These are phyloP conservation scores for Hygrophorus pudorinus DNA, from an alignment of 768 basidiomycete genomes.

Conservation along the genomic window DNA sequence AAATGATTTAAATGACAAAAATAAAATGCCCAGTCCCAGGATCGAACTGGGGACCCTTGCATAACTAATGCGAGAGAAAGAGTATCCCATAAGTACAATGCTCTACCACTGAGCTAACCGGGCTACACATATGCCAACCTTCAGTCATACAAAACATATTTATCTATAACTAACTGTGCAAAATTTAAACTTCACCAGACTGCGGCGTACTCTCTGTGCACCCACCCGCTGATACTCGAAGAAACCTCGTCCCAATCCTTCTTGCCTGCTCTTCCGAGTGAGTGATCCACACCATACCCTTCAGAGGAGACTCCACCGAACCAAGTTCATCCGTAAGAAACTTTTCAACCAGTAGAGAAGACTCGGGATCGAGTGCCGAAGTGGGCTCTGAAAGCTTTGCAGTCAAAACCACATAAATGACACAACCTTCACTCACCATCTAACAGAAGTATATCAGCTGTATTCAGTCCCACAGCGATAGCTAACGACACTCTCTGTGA, in stretches of 20 bases:
- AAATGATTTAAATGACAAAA: not conserved
- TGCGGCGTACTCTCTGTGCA: not conserved
- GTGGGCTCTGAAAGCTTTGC: constrained; percentile 59
- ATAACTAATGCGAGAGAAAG: constrained; percentile 22
- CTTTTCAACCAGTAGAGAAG: constrained; percentile 57
- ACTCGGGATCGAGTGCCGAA: constrained; percentile 70
- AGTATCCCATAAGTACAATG: constrained; percentile 51
- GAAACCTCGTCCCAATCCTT: constrained; percentile 62
- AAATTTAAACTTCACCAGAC: too few species aligned
- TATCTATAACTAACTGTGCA: too few species aligned
- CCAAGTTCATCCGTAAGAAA: constrained; percentile 44
- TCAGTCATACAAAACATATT: too few species aligned
- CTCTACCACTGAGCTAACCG: constrained; percentile 52
- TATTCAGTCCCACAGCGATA: constrained; percentile 58
- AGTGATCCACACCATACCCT: constrained; percentile 82
- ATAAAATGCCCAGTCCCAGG: constrained; percentile 39
- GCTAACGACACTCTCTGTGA: constrained; percentile 77
- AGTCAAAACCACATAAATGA: not conserved
- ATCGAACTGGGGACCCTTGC: constrained; percentile 51
- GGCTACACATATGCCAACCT: too few species aligned
- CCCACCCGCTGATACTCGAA: constrained; percentile 27
- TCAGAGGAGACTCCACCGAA: constrained; percentile 37
- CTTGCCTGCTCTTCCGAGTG: constrained; percentile 75
- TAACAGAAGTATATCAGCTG: constrained; percentile 69
- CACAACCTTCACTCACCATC: constrained; percentile 50